A percentile compares a stretch with the other conserved stretches of the same genome.
Conservation (phyloP, 108 stramenopile genomes). For the Bacterosira constricta region DNA sequence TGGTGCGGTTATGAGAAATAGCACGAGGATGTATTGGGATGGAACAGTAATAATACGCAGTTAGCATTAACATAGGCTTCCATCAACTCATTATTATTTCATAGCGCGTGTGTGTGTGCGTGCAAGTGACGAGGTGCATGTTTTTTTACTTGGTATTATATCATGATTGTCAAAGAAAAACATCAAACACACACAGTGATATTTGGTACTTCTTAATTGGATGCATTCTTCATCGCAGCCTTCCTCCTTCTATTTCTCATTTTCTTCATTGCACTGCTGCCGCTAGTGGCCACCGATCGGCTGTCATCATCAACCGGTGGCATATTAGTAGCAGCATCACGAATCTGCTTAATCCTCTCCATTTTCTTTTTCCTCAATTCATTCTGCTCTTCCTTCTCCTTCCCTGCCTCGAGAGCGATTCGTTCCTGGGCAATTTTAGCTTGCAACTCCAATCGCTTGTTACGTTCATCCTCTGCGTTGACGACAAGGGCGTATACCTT, state of each 20-base stretch:
- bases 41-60: too few species aligned
- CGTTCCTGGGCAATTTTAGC: background rate
- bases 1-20: too few species aligned
- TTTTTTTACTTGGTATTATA: too few species aligned
- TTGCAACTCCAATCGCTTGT: conserved; percentile 2
- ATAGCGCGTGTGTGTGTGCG: too few species aligned
- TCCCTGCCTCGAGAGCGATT: background rate
- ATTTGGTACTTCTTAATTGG: too few species aligned
- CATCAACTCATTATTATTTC: too few species aligned
- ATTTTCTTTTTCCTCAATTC: conserved; percentile 15
- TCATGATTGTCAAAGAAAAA: too few species aligned
- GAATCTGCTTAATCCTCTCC: conserved; percentile 2
- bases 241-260: conserved; percentile 28
- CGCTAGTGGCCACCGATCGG: background rate
- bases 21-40: too few species aligned
- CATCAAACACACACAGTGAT: too few species aligned
- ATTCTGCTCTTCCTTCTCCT: conserved; percentile 9
- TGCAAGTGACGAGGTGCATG: too few species aligned
- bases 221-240: conserved; percentile 10
- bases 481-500: conserved; percentile 2
- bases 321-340: background rate
- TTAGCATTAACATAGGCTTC: too few species aligned
- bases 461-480: conserved; percentile 16
- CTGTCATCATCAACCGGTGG: background rate
- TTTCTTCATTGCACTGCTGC: conserved; percentile 13